Base-by-base conservation (phyloP, 805 yeast genomes). In the Candida endomychidarum region DNA sequence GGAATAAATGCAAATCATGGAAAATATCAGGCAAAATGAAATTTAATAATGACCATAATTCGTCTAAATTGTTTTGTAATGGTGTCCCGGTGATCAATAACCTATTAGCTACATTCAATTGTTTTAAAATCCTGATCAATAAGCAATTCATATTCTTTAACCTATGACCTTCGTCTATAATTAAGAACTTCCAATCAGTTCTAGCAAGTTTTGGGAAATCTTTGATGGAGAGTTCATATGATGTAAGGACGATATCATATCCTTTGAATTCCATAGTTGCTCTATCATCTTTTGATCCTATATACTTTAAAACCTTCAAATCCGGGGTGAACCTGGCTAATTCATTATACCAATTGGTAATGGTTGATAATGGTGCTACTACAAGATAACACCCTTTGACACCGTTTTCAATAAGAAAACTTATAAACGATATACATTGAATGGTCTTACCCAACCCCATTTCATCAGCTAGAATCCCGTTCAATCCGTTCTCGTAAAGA, bases 391-490 rank as follows among this genome's bases (percentile, higher is more conserved):
- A 93, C 0, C 96, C 96, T 26, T 65, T 61, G 1, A 87, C 77
- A 3, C 86, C 89, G 58, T 86, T 80, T 49, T 87, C 96, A 33
- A 83, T 74, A 25, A 90, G 65, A 53, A 83, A 86, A 4, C 87
- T 78, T 3, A 89, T 52, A 44, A 91, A 71, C 0, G 96, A 76
- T 40, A 91, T 87, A 30, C 93, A 83, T 59, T 93, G 96, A 6
- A 91, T 61, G 0, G 99, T 93, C 57, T 91, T 91, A 1, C 99
- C 99, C 18, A 91, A 67, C 0, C 98, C 98, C 99, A 91, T 91
- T 60, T 91, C 98, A 63, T 93, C 98, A 0, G 98, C 98, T 15
- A 93, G 65, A 24, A 93, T 90, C 2, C 98, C 99, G 59, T 91
- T 91, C 20, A 91, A 68, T 0, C 98, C 99, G 60, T 91, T 93